phyloP scores from a whole-genome alignment of 768 basidiomycete genomes.

The Mycena chlorophos region DNA sequence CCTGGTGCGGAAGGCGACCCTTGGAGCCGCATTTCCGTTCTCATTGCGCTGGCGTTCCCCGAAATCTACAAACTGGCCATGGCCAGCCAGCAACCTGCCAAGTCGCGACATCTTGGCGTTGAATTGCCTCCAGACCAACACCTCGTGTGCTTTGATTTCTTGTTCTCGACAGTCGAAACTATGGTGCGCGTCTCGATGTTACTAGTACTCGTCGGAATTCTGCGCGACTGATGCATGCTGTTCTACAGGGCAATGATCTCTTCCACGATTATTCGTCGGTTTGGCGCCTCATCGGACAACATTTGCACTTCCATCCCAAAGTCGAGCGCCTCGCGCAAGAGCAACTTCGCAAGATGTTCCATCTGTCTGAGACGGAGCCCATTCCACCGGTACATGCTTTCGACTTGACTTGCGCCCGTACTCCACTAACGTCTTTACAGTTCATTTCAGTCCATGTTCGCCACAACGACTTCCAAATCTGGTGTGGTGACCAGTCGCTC shows the following conservation, averaged over 20 bases:
- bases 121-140: slow-evolving; percentile 1
- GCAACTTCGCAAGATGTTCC: slow-evolving; percentile 25
- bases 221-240: neutral
- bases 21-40: neutral
- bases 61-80: neutral
- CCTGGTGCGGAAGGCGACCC: neutral
- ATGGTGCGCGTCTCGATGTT: slow-evolving; percentile 11
- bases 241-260: slow-evolving; percentile 9
- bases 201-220: neutral
- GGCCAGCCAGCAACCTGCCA: neutral
- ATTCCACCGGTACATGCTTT: neutral
- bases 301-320: slow-evolving; percentile 26
- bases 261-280: slow-evolving; percentile 27
- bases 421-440: neutral
- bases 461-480: neutral
- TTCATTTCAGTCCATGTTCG: neutral
- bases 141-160: slow-evolving; percentile 1
- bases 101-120: neutral
- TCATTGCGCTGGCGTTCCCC: slow-evolving; percentile 1
- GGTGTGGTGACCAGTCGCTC: neutral
- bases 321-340: slow-evolving; percentile 24
- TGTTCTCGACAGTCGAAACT: neutral
- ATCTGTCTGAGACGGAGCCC: neutral
- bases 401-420: too few relatives aligned
- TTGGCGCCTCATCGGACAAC: slow-evolving; percentile 30